These are phyloP conservation scores for Pythium graminicola DNA, from an alignment of 352 stramenopile species.

Conservation along the genomic window DNA sequence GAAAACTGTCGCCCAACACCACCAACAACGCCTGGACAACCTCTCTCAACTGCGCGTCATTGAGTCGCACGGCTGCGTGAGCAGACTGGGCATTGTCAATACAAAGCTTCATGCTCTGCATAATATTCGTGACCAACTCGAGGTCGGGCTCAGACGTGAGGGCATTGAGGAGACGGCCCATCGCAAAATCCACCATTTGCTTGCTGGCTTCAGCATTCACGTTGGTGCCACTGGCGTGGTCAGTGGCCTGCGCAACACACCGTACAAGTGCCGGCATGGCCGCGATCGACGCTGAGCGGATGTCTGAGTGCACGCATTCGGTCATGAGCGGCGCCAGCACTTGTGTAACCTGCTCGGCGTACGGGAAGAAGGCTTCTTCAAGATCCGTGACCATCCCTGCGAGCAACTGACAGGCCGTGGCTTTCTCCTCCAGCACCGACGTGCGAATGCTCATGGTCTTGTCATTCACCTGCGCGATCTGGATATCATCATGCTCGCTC, in stretches of 20 bases:
- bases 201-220: slow-evolving; percentile 48
- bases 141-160: slow-evolving; percentile 77
- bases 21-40: slow-evolving; percentile 68
- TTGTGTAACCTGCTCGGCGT: slow-evolving; percentile 79
- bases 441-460: slow-evolving; percentile 78
- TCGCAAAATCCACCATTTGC: slow-evolving; percentile 80
- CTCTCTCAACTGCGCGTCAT: slow-evolving; percentile 67
- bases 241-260: slow-evolving; percentile 50
- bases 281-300: slow-evolving; percentile 70
- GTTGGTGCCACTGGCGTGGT: not conserved
- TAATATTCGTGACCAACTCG: slow-evolving; percentile 80
- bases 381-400: slow-evolving; percentile 68
- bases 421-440: slow-evolving; percentile 77
- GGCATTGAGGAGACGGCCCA: slow-evolving; percentile 67
- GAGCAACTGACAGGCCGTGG: slow-evolving; percentile 74
- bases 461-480: slow-evolving; percentile 81
- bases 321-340: slow-evolving; percentile 75
- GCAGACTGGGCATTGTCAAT: slow-evolving; percentile 39
- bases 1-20: slow-evolving; percentile 75
- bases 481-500: slow-evolving; percentile 66
- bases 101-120: slow-evolving; percentile 80
- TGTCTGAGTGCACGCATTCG: slow-evolving; percentile 81
- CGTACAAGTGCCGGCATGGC: slow-evolving; percentile 73
- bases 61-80: slow-evolving; percentile 44
- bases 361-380: slow-evolving; percentile 82